phyloP scores from a whole-genome alignment of 768 basidiomycete species.

The Suillus subaureus region DNA sequence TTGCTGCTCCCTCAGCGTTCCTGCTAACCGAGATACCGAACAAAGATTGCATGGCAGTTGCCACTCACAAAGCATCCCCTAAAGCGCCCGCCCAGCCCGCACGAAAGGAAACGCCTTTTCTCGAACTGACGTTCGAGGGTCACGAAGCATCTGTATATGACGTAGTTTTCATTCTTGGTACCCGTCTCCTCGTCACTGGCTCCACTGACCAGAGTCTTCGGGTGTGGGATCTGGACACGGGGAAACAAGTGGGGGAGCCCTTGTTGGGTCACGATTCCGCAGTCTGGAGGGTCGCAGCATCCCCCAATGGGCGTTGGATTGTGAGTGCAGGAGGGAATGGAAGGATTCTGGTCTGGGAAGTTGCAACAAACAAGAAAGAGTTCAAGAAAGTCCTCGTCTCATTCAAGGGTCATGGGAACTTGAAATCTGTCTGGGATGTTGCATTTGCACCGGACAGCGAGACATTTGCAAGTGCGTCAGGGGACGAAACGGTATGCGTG shows the following conservation, averaged over 20 bases:
- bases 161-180: neutral
- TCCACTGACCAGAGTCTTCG: neutral
- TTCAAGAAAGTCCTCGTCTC: neutral
- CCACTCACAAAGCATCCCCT: neutral
- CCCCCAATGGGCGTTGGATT: conserved; percentile 16
- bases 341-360: neutral
- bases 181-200: neutral
- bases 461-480: conserved; percentile 1
- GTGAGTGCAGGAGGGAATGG: conserved; percentile 14
- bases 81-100: neutral
- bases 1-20: neutral
- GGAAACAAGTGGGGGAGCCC: conserved; percentile 21
- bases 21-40: neutral
- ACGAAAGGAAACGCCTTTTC: neutral
- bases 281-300: conserved; percentile 39
- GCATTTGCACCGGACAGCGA: neutral
- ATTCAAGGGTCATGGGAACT: neutral
- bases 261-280: conserved; percentile 15
- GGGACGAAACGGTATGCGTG: neutral
- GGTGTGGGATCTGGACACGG: conserved; percentile 19
- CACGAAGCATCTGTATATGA: neutral
- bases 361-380: neutral
- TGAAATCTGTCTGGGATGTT: accelerated
- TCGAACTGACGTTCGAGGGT: neutral
- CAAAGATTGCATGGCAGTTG: neutral